Evolutionary conservation across 257 asterid genomes (phyloP).

Genomic region (Scutellaria baicalensis): DNA sequence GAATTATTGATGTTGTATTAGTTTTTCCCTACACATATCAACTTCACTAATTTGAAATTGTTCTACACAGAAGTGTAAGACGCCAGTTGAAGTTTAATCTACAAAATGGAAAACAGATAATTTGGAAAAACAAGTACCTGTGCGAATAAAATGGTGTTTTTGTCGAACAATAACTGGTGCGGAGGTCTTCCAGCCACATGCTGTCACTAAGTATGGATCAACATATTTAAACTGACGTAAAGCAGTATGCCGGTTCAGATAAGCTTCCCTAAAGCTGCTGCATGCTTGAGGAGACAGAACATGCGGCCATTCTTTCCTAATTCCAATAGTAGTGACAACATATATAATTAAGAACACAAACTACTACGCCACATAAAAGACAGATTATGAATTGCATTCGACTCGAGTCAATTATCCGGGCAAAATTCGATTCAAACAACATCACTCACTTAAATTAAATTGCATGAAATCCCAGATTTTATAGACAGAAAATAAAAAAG

Average conservation of each 20-base stretch:
- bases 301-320: conserved; percentile 54
- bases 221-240: conserved; percentile 45
- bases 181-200: conserved; percentile 25
- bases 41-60: background rate
- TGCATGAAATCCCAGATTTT: background rate
- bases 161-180: conserved; percentile 37
- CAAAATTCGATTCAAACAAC: background rate
- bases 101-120: background rate
- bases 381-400: too few relatives aligned
- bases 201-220: conserved; percentile 35
- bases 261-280: conserved; percentile 57
- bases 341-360: background rate
- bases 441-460: background rate
- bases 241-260: conserved; percentile 43
- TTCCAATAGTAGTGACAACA: background rate
- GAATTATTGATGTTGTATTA: too few relatives aligned
- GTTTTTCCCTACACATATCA: too few relatives aligned
- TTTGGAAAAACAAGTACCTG: conserved; percentile 33
- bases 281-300: conserved; percentile 17
- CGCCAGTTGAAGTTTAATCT: background rate
- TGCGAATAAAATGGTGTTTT: conserved; percentile 35
- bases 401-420: background rate
- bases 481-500: background rate
- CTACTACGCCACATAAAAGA: background rate
- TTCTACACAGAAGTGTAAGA: background rate